Evolutionary conservation across 805 yeast species (phyloP), one percentile per base, ranked within the genome.

Genomic region (Suhomyces prunicola): DNA sequence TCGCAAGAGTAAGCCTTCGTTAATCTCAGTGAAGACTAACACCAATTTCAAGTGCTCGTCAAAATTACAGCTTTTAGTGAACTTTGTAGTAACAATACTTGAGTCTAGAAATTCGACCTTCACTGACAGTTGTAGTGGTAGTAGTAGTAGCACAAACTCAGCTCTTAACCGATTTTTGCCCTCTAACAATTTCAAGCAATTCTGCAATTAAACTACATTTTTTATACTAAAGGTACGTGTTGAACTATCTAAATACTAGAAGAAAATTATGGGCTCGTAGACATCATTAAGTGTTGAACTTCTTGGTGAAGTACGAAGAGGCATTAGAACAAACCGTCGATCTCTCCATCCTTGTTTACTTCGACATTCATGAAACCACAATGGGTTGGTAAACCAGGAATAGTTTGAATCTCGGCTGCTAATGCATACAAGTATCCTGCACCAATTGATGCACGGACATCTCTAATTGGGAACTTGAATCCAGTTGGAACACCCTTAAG

Each of bases 351-450:
- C 31, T 90, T 88, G 69, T 88, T 84, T 51, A 93, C 94, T 72
- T 93, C 99, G 54, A 93, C 97, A 66, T 92, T 89, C 97, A 93
- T 90, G 78, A 88, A 93, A 24, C 98, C 98, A 61, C 96, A 88
- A 69, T 89, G 92, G 8, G 98, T 93, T 52, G 97, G 96, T 66
- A 93, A 78, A 55, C 99, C 99, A 26, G 99, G 99, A 62, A 93
- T 92, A 26, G 99, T 93, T 86, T 88, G 91, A 64, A 93, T 93
- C 72, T 93, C 96, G 52, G 96, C 97, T 15, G 97, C 97, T 62
- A 93, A 80, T 1, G 98, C 98, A 67, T 93, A 94, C 67, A 93
- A 79, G 73, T 93, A 93, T 8, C 97, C 97, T 47, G 97, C 98
- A 72, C 99, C 99, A 52, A 90, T 89, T 36, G 96, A 87, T 41